Evolutionary conservation across 352 stramenopile genomes (phyloP).

Genomic region (Phytophthora fragariae): DNA sequence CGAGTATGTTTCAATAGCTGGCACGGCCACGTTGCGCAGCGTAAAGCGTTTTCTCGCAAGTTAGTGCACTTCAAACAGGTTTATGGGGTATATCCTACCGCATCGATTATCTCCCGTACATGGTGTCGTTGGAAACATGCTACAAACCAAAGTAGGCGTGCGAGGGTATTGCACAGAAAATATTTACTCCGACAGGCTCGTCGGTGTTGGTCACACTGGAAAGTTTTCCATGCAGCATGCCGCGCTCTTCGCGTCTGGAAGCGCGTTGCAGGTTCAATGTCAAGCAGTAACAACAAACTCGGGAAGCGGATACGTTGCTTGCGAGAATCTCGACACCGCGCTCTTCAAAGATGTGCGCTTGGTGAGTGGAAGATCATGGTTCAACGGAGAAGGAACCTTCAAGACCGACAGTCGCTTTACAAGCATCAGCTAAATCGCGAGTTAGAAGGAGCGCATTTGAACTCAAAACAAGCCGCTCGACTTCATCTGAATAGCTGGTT

Average conservation of each 20-base stretch:
- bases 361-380: slow-evolving; percentile 29
- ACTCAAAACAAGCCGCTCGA: slow-evolving; percentile 7
- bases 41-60: slow-evolving; percentile 40
- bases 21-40: slow-evolving; percentile 13
- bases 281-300: slow-evolving; percentile 28
- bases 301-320: slow-evolving; percentile 49
- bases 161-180: slow-evolving; percentile 17
- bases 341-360: slow-evolving; percentile 10
- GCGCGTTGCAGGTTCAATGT: slow-evolving; percentile 1
- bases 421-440: slow-evolving; percentile 36
- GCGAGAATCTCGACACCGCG: slow-evolving; percentile 1
- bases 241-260: slow-evolving; percentile 36
- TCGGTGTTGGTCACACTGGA: slow-evolving; percentile 39
- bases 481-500: slow-evolving; percentile 26
- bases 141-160: slow-evolving; percentile 1
- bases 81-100: slow-evolving; percentile 41
- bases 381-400: slow-evolving; percentile 10
- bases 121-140: slow-evolving; percentile 46
- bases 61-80: slow-evolving; percentile 48
- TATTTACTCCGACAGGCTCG: slow-evolving; percentile 9
- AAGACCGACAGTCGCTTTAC: slow-evolving; percentile 28
- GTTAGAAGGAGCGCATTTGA: slow-evolving; percentile 17
- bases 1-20: slow-evolving; percentile 23
- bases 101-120: slow-evolving; percentile 30
- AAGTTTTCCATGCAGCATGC: slow-evolving; percentile 33